These are phyloP conservation scores for Penicillium sp. DNA, from an alignment of 2,329 filamentous ascomycete species.

Conservation along the genomic window DNA sequence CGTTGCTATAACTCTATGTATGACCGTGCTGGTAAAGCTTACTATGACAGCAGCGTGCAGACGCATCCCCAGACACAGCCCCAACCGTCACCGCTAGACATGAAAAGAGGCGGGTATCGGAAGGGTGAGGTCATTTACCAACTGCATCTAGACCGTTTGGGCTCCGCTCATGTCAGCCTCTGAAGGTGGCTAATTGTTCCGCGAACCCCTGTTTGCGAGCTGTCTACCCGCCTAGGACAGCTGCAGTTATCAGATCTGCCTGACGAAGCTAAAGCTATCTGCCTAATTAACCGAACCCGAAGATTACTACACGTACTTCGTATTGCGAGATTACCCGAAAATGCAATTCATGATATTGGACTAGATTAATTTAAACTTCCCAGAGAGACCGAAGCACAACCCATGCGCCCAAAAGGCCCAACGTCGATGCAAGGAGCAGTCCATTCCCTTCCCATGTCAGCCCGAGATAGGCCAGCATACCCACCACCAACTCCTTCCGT, in stretches of 20 bases:
- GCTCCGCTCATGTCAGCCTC: slow-evolving; percentile 17
- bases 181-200: not conserved
- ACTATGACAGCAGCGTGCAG: slow-evolving; percentile 7
- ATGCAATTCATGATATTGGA: not conserved
- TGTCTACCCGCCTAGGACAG: not conserved
- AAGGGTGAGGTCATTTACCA: not conserved
- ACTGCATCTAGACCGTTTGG: slow-evolving; percentile 16
- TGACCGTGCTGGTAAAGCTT: slow-evolving; percentile 7
- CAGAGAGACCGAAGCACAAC: slow-evolving; percentile 38
- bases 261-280: not conserved
- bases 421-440: slow-evolving; percentile 36
- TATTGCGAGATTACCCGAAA: not conserved
- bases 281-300: not conserved
- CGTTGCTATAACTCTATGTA: no score
- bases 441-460: slow-evolving; percentile 46
- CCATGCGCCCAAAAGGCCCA: slow-evolving; percentile 41
- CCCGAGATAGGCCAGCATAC: slow-evolving; percentile 52
- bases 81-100: not conserved
- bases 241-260: slow-evolving; percentile 4
- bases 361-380: slow-evolving; percentile 12
- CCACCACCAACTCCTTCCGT: slow-evolving; percentile 56
- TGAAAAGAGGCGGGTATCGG: not conserved
- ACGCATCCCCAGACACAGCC: not conserved
- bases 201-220: not conserved
- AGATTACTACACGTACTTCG: not conserved